Base-by-base conservation (phyloP, 805 yeast species). In the Candida suzukii region DNA sequence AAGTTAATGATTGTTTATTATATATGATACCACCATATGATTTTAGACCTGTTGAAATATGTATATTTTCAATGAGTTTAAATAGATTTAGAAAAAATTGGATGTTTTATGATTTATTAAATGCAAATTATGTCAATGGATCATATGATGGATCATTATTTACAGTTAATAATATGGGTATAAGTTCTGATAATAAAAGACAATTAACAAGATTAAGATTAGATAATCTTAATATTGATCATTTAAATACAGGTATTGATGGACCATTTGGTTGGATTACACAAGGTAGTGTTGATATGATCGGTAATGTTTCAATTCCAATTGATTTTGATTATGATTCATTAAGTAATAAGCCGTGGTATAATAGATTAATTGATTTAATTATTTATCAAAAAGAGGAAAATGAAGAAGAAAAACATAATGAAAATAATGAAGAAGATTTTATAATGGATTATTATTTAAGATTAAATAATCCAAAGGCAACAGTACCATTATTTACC, bases 251-350 rank as follows among this genome's bases (percentile, higher is more conserved):
- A 1, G 98, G 97, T 0, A 73, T 86, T 43, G 80, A 80, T 41
- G 99, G 99, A 0, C 96, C 98, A 12, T 88, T 93, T 61, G 97
- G 98, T 7, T 93, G 99, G 99, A 91, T 93, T 42, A 79, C 87
- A 6, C 73, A 76, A 46, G 99, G 99, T 13, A 79, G 79, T 39
- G 98, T 91, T 19, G 97, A 93, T 60, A 82, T 93, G 80, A 66
- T 87, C 47, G 97, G 96, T 8, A 97, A 93, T 56, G 78, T 91
- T 16, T 76, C 81, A 72, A 79, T 88, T 2, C 95, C 95, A 0
- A 75, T 76, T 37, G 48, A 48, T 13, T 47, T 57, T 7, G 80
- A 76, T 40, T 69, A 71, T 33, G 74, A 76, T 27, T 41, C 55
- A n/a, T n/a, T n/a, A n/a, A n/a, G n/a, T n/a, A n/a, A n/a, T n/a